Evolutionary conservation across 495 filamentous ascomycete species (phyloP), one percentile per base, ranked within the genome.

Genomic region (Glarea lozoyensis): DNA sequence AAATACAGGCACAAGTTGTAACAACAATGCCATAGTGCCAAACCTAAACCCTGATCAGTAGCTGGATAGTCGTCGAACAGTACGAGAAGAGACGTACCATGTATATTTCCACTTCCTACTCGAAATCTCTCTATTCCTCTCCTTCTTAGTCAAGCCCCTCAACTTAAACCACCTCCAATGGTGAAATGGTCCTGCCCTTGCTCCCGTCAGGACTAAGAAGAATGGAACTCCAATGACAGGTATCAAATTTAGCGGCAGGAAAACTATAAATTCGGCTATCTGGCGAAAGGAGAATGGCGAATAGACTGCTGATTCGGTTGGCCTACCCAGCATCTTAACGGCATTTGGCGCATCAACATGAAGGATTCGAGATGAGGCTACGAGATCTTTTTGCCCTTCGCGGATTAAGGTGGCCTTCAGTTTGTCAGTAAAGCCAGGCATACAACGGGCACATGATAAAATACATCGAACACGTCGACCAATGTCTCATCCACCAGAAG

Each of bases 401-500:
- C 71, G 65, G 44, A 75, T 65, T 9, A 75, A 57, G 13, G 53
- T 56, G 43, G 53, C 53, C 53, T 56, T n/a, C n/a, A n/a, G n/a
- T n/a, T n/a, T n/a, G n/a, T n/a, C n/a, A n/a, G n/a, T n/a, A n/a
- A n/a, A n/a, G n/a, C n/a, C n/a, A n/a, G n/a, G n/a, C n/a, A n/a
- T n/a, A n/a, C n/a, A 40, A 22, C 12, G 42, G 42, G 17, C 0
- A 19, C 3, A 69, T 5, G 19, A 21, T 9, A 53, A 37, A 81
- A 70, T 42, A 81, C 87, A 63, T 98, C 92, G 49, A 97, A 98
- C 5, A 87, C 85, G 55, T 98, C 87, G n/a, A 92, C 72, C 2
- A 94, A 73, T 9, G 79, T 79, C 42, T 88, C 85, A 43, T 90
- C 80, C 11, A 92, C 79, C 37, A 94, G 68, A 53, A 90, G 88